These are phyloP conservation scores for Benincasa hispida DNA, from an alignment of 306 rosid genomes.

Conservation along the genomic window DNA sequence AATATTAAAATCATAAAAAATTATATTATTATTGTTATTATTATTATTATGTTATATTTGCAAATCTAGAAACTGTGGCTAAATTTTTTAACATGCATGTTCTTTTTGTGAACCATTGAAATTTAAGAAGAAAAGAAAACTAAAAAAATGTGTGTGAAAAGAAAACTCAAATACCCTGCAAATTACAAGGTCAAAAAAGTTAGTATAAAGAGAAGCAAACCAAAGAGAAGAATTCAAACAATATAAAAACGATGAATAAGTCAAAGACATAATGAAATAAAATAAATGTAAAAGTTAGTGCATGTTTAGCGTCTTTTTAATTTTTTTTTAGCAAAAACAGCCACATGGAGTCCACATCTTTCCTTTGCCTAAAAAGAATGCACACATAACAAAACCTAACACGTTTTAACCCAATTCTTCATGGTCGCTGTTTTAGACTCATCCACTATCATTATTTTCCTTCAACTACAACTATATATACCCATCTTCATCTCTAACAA, in stretches of 20 bases:
- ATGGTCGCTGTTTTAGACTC: neutral
- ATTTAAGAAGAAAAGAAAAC: too few species aligned
- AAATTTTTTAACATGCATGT: too few species aligned
- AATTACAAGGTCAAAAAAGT: too few species aligned
- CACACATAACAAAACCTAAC: neutral
- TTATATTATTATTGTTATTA: too few species aligned
- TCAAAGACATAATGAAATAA: neutral
- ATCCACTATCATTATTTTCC: neutral
- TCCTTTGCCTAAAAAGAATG: neutral
- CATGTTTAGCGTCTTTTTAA: neutral
- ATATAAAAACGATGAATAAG: neutral
- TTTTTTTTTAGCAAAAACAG: neutral
- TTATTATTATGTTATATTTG: too few species aligned
- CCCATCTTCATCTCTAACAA: neutral
- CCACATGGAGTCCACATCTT: neutral
- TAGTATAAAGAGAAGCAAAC: neutral
- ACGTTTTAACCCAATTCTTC: neutral
- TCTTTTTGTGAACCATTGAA: too few species aligned
- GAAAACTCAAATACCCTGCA: too few species aligned
- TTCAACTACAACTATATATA: neutral
- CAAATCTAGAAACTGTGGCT: too few species aligned
- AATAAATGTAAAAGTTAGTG: neutral
- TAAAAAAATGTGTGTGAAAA: neutral
- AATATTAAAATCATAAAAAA: too few species aligned
- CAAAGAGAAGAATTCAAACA: neutral